phyloP scores from a whole-genome alignment of 2,329 filamentous ascomycete species.

The Venturia carpophila region DNA sequence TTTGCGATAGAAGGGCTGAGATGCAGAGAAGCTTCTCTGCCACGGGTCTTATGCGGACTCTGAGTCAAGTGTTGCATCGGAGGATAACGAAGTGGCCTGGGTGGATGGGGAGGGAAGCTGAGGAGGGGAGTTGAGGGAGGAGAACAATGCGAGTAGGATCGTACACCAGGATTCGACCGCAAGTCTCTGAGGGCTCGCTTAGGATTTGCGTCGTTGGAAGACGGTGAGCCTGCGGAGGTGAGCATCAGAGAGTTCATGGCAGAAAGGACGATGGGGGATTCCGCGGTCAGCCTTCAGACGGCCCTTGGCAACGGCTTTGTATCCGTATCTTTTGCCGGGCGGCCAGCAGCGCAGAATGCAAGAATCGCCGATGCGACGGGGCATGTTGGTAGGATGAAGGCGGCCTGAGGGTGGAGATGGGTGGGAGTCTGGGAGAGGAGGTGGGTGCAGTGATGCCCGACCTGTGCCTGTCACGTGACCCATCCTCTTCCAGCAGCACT shows the following conservation, averaged over 20 bases:
- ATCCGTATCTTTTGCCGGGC: background rate
- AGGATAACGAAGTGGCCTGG: background rate
- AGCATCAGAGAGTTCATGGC: background rate
- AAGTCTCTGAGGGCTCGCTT: background rate
- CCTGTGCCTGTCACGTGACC: too few species aligned
- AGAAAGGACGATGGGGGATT: background rate
- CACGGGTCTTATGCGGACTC: background rate
- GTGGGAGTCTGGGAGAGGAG: background rate
- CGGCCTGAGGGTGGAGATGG: background rate
- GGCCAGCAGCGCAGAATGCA: background rate
- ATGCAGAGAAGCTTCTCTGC: background rate
- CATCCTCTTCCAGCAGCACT: background rate
- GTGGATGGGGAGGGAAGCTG: background rate
- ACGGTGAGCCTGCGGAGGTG: constrained; percentile 7
- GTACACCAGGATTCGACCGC: background rate
- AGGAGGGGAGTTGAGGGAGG: background rate
- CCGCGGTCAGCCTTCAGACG: background rate
- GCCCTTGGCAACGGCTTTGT: background rate
- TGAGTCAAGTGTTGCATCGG: constrained; percentile 6
- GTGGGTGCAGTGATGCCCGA: too few species aligned
- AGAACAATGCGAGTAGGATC: background rate
- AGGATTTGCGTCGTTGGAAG: background rate
- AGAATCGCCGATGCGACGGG: background rate
- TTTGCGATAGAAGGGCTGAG: background rate
- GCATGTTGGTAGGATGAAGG: background rate